Conservation (phyloP, 2,329 filamentous ascomycete genomes). For the Claviceps purpurea region DNA sequence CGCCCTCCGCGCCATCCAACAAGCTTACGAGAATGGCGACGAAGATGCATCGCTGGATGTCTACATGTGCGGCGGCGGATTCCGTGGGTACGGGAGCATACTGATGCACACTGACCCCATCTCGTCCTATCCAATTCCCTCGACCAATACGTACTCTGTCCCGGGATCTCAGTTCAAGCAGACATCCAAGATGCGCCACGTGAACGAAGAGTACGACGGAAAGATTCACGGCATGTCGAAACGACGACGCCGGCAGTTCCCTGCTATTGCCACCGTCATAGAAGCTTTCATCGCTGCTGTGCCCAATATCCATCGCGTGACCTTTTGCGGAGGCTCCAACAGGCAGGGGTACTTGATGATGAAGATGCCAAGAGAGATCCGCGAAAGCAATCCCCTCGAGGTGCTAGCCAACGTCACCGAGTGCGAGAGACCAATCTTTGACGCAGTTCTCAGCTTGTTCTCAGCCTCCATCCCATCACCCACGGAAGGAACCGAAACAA, state of each 20-base stretch:
- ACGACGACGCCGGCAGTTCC: constrained; percentile 66
- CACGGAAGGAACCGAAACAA: constrained; percentile 8
- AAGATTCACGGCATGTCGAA: constrained; percentile 69
- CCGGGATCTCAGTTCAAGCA: constrained; percentile 45
- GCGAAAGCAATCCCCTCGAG: constrained; percentile 51
- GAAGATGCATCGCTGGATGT: constrained; percentile 43
- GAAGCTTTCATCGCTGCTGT: constrained; percentile 57
- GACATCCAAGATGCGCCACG: constrained; percentile 35
- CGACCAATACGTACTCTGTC: constrained; percentile 67
- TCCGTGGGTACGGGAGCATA: constrained; percentile 81
- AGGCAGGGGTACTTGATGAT: constrained; percentile 72
- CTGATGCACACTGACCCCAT: constrained; percentile 66
- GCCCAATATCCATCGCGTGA: constrained; percentile 57
- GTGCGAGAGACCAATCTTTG: constrained; percentile 17
- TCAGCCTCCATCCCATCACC: constrained; percentile 27
- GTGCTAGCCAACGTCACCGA: constrained; percentile 17
- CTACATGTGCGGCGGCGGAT: constrained; percentile 82
- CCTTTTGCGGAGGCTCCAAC: constrained; percentile 80
- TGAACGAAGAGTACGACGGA: constrained; percentile 35
- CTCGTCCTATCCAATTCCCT: constrained; percentile 69
- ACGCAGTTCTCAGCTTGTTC: constrained; percentile 25
- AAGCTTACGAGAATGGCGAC: constrained; percentile 20
- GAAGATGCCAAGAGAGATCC: constrained; percentile 44
- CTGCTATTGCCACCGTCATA: constrained; percentile 72
- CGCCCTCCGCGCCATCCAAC: constrained; percentile 27